phyloP scores from a whole-genome alignment of 495 filamentous ascomycete species.

The Stereocaulon alpinum region DNA sequence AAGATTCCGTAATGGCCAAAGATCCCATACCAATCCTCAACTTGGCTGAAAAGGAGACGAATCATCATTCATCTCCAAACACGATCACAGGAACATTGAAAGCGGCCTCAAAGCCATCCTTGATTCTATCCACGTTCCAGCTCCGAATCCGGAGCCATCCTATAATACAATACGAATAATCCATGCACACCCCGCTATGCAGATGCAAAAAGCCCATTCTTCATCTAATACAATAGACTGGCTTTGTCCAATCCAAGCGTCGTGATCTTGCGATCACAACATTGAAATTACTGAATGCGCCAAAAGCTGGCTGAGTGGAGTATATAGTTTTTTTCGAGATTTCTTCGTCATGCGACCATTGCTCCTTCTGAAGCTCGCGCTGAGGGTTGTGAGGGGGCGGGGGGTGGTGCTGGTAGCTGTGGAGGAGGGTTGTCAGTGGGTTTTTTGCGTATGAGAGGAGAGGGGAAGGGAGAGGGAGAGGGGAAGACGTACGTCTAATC shows the following conservation, averaged over 20 bases:
- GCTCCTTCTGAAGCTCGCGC: conserved; percentile 13
- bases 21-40: too few relatives aligned
- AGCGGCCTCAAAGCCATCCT: too few relatives aligned
- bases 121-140: too few relatives aligned
- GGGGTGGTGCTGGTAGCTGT: conserved; percentile 20
- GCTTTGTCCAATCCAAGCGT: neutral
- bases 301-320: conserved; percentile 19
- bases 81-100: too few relatives aligned
- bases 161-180: neutral
- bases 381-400: conserved; percentile 12
- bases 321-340: neutral
- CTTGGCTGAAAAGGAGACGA: too few relatives aligned
- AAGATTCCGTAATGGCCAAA: too few relatives aligned
- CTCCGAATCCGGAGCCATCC: neutral
- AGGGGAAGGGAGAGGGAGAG: neutral
- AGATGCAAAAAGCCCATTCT: neutral
- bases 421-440: neutral
- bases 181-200: neutral
- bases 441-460: neutral
- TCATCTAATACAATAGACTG: conserved; percentile 2
- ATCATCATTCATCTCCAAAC: too few relatives aligned
- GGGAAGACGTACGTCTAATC: conserved; percentile 54
- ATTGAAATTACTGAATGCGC: neutral
- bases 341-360: conserved; percentile 20
- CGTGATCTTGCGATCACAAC: neutral